Base-by-base conservation (phyloP, 2,329 filamentous ascomycete species). In the Thermoascus crustaceus region DNA sequence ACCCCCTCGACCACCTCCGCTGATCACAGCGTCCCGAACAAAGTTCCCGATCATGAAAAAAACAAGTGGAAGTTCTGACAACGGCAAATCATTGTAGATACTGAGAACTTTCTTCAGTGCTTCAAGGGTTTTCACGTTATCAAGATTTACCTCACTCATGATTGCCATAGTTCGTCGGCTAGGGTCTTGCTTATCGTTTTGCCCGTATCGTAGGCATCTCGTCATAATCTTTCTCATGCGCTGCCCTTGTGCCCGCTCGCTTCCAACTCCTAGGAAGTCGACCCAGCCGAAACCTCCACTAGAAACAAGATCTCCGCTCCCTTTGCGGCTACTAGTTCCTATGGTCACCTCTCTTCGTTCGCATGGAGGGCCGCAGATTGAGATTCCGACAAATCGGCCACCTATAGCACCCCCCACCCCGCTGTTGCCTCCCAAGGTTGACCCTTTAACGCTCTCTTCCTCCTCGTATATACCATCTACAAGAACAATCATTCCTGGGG, bases 401-500 rank as follows among this genome's bases (percentile, higher is more conserved):
- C 87, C 87, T 38, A 96, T 85, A 0, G 82, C 85, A 9, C 88
- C 89, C 25, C 89, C 89, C 17, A 95, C 79, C 26, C 89, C 89
- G 31, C 78, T 82, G 44, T 78, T 82, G 4, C 82, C 81, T 33
- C 85, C 83, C 4, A 93, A 69, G 0, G 76, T 78, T 13, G 78
- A 80, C 10, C 80, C 79, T 2, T 71, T 50, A 23, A 60, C 65
- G 13, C 76, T 79, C 43, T 87, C 85, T 49, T 94, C 87, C 57
- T 96, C 91, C 56, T 94, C 87, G 53, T 98, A 98, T n/a, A 89
- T 79, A 5, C 91, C 91, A 51, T 98, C 91, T 0, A 95, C 78
- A 0, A 98, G 72, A 3, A 96, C 84, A 31, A 98, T 84, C 87
- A 96, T 96, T 3, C 93, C 93, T 0, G 91, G 88, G 4, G 82